Evolutionary conservation across 1,284 basidiomycete species (phyloP).

Genomic region (Hymenochaete sp.): DNA sequence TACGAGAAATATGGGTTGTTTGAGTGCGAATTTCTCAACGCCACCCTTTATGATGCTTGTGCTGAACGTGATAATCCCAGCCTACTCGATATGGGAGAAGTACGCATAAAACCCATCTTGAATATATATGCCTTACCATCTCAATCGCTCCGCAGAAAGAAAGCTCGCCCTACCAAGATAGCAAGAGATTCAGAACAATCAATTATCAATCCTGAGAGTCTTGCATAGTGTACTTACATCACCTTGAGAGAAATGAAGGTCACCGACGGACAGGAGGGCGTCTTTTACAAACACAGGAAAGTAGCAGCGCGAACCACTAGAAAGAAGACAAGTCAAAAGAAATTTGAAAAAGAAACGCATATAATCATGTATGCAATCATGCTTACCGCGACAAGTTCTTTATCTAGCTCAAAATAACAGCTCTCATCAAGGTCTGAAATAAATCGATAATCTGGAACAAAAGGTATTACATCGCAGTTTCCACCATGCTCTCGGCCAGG

Average conservation of each 20-base stretch:
- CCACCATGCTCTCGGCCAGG: conserved; percentile 78
- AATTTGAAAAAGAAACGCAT: too few relatives aligned
- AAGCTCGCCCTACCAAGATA: conserved; percentile 27
- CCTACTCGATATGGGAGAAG: conserved; percentile 31
- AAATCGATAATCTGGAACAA: neutral
- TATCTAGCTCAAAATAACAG: conserved; percentile 36
- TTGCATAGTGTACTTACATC: conserved; percentile 51
- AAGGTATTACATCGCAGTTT: conserved; percentile 58
- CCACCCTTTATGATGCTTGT: conserved; percentile 71
- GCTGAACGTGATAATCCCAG: conserved; percentile 67
- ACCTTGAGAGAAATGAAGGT: conserved; percentile 76
- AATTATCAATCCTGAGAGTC: neutral
- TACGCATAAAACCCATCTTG: neutral
- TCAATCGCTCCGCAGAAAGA: conserved; percentile 77
- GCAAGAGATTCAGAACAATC: neutral
- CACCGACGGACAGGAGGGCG: conserved; percentile 71
- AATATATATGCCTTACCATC: conserved; percentile 37
- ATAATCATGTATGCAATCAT: conserved; percentile 13
- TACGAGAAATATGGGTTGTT: conserved; percentile 68
- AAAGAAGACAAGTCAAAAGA: neutral
- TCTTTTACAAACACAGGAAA: conserved; percentile 74
- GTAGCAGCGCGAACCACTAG: conserved; percentile 58
- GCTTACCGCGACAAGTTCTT: conserved; percentile 58
- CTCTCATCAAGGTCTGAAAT: neutral
- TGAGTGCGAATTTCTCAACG: conserved; percentile 64